These are phyloP conservation scores for Phaffia australis DNA, from an alignment of 768 basidiomycete genomes.

Conservation along the genomic window DNA sequence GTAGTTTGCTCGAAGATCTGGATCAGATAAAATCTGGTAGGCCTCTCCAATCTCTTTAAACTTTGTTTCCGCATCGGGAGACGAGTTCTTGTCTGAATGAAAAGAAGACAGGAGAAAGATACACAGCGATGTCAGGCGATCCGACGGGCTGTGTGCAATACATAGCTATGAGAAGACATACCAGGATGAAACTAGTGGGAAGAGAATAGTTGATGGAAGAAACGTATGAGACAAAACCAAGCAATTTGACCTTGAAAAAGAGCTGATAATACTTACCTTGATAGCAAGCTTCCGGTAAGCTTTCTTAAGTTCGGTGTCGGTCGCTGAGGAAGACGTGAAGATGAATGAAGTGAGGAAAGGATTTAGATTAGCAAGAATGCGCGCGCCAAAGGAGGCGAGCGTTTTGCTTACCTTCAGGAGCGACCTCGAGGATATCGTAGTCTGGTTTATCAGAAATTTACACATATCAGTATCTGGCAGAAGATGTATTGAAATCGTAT, in stretches of 20 bases:
- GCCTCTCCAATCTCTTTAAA: constrained; percentile 98
- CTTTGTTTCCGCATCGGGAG: constrained; percentile 84
- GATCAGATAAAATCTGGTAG: constrained; percentile 62
- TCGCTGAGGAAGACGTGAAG: constrained; percentile 12
- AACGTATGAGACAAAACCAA: constrained; percentile 3
- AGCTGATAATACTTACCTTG: constrained; percentile 48
- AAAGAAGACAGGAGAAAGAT: background rate
- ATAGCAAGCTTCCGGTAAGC: constrained; percentile 90
- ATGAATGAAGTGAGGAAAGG: background rate
- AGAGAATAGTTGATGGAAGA: constrained; percentile 5
- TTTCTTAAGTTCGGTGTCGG: constrained; percentile 59
- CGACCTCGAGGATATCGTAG: constrained; percentile 39
- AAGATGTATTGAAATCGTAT: background rate
- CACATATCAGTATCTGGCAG: background rate
- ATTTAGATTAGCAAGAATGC: background rate
- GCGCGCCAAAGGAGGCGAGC: background rate
- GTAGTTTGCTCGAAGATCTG: constrained; percentile 75
- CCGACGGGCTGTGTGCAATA: too few relatives aligned
- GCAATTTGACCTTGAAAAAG: background rate
- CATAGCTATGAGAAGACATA: constrained; percentile 61
- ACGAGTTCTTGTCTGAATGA: constrained; percentile 66
- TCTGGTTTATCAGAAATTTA: background rate
- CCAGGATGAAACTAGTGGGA: constrained; percentile 21
- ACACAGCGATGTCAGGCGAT: too few relatives aligned
- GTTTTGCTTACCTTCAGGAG: constrained; percentile 29